phyloP scores from a whole-genome alignment of 768 basidiomycete species.

The Podaxis rugospora region DNA sequence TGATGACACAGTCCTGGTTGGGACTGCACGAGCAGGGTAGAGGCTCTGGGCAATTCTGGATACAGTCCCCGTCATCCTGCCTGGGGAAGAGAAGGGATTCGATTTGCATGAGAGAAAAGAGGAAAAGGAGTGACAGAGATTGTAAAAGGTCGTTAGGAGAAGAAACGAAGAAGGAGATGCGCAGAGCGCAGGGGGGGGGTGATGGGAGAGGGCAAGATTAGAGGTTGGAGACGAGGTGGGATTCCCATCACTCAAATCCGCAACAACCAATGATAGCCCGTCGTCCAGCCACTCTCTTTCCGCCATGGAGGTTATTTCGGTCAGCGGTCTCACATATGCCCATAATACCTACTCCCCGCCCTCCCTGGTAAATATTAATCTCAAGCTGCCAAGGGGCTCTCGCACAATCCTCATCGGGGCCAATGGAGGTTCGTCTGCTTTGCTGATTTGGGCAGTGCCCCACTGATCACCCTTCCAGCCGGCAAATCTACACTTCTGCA shows the following conservation, averaged over 20 bases:
- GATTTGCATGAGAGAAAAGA: constrained; percentile 17
- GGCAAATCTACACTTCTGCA: constrained; percentile 97
- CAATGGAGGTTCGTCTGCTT: constrained; percentile 73
- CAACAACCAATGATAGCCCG: constrained; percentile 1
- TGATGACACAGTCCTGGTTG: constrained; percentile 55
- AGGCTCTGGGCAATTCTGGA: constrained; percentile 42
- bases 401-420: constrained; percentile 88
- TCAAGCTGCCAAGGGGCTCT: constrained; percentile 69
- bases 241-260: constrained; percentile 7
- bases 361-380: constrained; percentile 60
- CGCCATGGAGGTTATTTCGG: constrained; percentile 32
- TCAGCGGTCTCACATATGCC: constrained; percentile 52
- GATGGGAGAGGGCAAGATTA: constrained; percentile 18
- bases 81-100: constrained; percentile 32
- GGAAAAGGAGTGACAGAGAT: constrained; percentile 14
- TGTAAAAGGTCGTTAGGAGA: constrained; percentile 1
- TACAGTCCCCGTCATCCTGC: constrained; percentile 33
- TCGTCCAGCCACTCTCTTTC: background rate
- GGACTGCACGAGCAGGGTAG: constrained; percentile 51
- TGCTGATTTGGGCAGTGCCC: constrained; percentile 6
- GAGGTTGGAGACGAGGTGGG: constrained; percentile 13
- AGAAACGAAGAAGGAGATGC: constrained; percentile 4
- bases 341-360: constrained; percentile 40
- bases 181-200: constrained; percentile 8
- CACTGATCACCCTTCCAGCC: constrained; percentile 36